These are phyloP conservation scores for Tuber microsphaerosporum DNA, from an alignment of 495 filamentous ascomycete genomes.

Conservation along the genomic window DNA sequence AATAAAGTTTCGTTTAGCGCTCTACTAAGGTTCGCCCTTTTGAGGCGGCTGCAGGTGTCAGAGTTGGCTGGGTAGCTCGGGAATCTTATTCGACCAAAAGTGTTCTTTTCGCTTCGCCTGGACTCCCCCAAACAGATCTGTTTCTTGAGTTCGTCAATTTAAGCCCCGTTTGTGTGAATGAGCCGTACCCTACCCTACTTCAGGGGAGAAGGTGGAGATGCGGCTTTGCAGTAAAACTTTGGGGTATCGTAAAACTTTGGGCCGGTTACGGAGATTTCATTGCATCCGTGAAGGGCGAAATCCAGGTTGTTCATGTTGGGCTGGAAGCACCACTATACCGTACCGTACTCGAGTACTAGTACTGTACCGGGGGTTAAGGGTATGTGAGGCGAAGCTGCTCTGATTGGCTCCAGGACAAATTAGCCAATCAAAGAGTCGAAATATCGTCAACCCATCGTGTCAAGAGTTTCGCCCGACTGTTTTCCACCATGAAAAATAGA, in stretches of 20 bases:
- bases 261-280: not conserved
- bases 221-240: not conserved
- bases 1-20: slow-evolving; percentile 5
- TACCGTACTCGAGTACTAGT: no score
- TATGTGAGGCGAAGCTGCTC: no score
- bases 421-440: no score
- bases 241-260: not conserved
- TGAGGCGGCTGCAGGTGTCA: not conserved
- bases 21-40: not conserved
- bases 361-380: no score
- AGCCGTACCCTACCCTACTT: not conserved
- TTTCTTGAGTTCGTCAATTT: not conserved
- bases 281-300: not conserved
- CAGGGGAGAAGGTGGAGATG: not conserved
- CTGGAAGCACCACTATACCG: not conserved
- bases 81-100: not conserved
- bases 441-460: no score
- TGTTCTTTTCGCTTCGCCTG: not conserved
- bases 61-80: not conserved
- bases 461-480: no score
- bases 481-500: no score
- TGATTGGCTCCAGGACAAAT: no score
- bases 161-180: not conserved
- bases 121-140: not conserved
- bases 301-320: not conserved